Base-by-base conservation (phyloP, 2,329 filamentous ascomycete species). In the Pleomassaria siparia region DNA sequence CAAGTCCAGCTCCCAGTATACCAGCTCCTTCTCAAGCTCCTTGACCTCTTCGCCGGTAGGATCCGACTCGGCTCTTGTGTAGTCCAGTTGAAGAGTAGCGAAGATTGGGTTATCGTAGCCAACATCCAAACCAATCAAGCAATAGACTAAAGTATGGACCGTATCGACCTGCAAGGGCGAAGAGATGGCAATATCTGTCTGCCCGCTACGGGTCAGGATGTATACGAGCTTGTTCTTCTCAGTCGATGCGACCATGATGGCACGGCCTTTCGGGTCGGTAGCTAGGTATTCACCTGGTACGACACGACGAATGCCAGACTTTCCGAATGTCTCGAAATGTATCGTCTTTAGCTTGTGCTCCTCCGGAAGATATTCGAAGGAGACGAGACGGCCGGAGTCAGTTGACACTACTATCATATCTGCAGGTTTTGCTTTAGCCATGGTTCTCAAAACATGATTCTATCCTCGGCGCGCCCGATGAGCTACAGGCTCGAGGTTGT, bases 141-240 rank as follows among this genome's bases (percentile, higher is more conserved):
- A 88, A 59, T 96, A 89, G 20, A 97, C 91, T 41, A 99, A 74
- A 1, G 92, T 92, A 51, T 92, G 90, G 11, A 90, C 85, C 71
- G 94, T 95, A 73, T 99, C 92, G 2, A 94, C 95, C 73, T 99
- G 95, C 15, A 99, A 80, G 0, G 94, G 94, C 12, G 94, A 99
- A 4, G 94, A 99, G 42, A 99, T 99, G 32, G 91, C 95, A 62
- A 99, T 83, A 71, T 96, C 89, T 15, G 91, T 91, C 72, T 97
- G 90, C 2, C 91, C 83, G 74, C 96, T 95, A 56, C 95, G 87
- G 72, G 97, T 97, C 59, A 99, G 80, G 63, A 99, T 92, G 74
- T 99, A 99, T 59, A 99, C 94, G 47, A 99, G 87, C 77, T 99
- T 99, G 77, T 97, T 99, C 81, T 99, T 99, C 76, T 99, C 95